Evolutionary conservation across 2,329 filamentous ascomycete genomes (phyloP).

Genomic region (Reticulascus tulasneorum): DNA sequence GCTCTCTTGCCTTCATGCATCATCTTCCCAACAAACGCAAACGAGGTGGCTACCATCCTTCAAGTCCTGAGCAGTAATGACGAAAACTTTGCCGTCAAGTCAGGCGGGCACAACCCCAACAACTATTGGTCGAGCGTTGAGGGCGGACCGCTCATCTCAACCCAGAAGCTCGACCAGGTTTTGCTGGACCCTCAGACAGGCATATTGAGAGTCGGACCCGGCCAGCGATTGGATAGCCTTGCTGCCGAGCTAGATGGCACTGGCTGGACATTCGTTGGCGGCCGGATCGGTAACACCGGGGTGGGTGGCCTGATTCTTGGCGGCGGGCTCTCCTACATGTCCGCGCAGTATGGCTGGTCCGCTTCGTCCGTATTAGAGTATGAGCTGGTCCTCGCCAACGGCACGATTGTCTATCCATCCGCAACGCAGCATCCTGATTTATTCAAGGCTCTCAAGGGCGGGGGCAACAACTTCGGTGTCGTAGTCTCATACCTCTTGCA

Average conservation of each 20-base stretch:
- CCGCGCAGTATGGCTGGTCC: conserved; percentile 45
- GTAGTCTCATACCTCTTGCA: no score
- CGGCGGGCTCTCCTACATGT: conserved; percentile 48
- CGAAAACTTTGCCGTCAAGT: conserved; percentile 50
- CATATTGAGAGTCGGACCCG: conserved; percentile 40
- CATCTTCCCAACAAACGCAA: conserved; percentile 40
- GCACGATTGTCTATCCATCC: conserved; percentile 37
- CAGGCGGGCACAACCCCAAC: conserved; percentile 55
- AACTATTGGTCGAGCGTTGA: conserved; percentile 47
- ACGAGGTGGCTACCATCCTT: conserved; percentile 51
- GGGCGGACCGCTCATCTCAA: conserved; percentile 45
- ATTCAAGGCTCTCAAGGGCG: conserved; percentile 3
- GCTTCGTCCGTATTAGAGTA: conserved; percentile 44
- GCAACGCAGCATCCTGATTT: conserved; percentile 3
- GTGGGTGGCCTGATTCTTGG: conserved; percentile 50
- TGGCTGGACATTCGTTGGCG: conserved; percentile 37
- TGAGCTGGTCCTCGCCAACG: conserved; percentile 44
- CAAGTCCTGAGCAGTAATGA: conserved; percentile 41
- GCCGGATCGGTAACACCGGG: conserved; percentile 38
- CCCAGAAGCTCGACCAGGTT: conserved; percentile 38
- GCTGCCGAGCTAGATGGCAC: conserved; percentile 32
- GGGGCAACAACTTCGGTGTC: conserved; percentile 1
- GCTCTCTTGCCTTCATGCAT: conserved; percentile 43
- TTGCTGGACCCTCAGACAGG: conserved; percentile 30
- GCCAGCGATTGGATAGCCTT: conserved; percentile 39